phyloP scores from a whole-genome alignment of 2,329 filamentous ascomycete species.

The Phoma sp. region DNA sequence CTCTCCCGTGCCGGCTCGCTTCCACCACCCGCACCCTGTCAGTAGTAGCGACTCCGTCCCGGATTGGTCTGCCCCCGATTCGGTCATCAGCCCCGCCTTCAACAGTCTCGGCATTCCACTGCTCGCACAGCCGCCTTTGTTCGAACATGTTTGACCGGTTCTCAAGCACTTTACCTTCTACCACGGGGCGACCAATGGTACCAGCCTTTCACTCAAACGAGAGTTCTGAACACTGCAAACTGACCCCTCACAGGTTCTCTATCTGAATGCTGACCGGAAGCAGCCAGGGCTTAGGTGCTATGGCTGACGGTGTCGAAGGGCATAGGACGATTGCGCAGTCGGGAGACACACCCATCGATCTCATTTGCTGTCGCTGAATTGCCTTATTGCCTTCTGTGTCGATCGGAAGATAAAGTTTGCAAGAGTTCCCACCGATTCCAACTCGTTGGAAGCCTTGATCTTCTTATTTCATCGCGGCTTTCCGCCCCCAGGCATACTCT shows the following conservation, averaged over 20 bases:
- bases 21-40: background rate
- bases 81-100: background rate
- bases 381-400: slow-evolving; percentile 3
- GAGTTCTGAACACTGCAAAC: background rate
- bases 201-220: background rate
- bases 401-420: background rate
- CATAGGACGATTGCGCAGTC: background rate
- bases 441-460: background rate
- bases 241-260: background rate
- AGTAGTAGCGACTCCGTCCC: background rate
- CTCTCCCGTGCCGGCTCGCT: background rate
- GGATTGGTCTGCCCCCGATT: background rate
- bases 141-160: background rate
- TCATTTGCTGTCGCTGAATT: background rate
- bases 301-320: background rate
- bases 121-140: background rate
- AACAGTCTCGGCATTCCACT: background rate
- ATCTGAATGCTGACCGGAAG: background rate
- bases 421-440: background rate
- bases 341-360: background rate
- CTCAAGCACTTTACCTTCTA: background rate
- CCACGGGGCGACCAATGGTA: background rate
- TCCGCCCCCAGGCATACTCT: too few relatives aligned
- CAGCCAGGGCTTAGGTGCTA: background rate
- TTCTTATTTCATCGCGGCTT: too few relatives aligned